Conservation (phyloP, 805 yeast genomes). For the Candida michaelii region DNA sequence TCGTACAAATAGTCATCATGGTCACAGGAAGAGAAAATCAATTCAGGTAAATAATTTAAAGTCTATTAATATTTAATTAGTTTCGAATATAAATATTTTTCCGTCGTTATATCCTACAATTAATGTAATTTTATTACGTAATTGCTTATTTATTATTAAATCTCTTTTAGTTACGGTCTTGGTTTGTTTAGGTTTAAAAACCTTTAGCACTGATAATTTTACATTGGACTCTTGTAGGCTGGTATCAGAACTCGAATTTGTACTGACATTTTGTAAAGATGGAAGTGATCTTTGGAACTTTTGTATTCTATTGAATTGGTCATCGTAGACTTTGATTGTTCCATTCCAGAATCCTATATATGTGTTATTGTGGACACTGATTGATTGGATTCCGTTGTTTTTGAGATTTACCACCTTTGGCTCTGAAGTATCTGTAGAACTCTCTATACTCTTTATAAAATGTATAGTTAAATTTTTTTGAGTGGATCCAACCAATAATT, state of each 20-base stretch:
- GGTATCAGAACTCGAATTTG: not conserved
- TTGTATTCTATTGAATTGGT: conserved; percentile 8
- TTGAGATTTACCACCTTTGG: conserved; percentile 12
- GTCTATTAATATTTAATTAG: conserved; percentile 8
- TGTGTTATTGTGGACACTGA: conserved; percentile 26
- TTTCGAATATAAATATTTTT: conserved; percentile 12
- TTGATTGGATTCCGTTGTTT: conserved; percentile 22
- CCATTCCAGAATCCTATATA: conserved; percentile 55
- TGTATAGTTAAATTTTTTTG: conserved; percentile 34
- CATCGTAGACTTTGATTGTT: conserved; percentile 24
- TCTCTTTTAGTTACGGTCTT: conserved; percentile 3
- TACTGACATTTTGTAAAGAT: conserved; percentile 1
- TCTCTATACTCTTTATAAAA: not conserved
- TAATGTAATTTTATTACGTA: conserved; percentile 6
- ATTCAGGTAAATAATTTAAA: conserved; percentile 25
- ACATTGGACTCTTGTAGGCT: conserved; percentile 4
- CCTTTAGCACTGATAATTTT: conserved; percentile 5
- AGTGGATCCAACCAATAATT: conserved; percentile 48
- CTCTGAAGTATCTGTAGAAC: not conserved
- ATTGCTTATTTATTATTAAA: conserved; percentile 1
- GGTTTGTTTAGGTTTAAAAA: not conserved
- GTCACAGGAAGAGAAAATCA: conserved; percentile 30
- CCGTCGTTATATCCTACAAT: conserved; percentile 16
- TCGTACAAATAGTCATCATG: conserved; percentile 8
- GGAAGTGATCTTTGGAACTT: conserved; percentile 17